phyloP scores from a whole-genome alignment of 2,329 filamentous ascomycete species.

The Alternaria novae-zelandiae region DNA sequence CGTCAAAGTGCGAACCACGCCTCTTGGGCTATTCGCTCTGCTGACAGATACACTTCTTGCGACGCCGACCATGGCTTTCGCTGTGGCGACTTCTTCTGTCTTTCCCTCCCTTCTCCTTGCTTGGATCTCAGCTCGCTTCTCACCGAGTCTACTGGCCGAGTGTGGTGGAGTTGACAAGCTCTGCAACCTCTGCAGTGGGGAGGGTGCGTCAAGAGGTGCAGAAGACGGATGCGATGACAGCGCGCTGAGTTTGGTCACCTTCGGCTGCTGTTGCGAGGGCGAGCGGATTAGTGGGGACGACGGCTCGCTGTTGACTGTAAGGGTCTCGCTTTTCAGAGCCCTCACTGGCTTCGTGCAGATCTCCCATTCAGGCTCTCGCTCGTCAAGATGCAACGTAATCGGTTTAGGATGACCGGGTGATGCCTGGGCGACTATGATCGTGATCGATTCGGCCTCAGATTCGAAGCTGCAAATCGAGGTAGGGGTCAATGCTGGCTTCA shows the following conservation, averaged over 20 bases:
- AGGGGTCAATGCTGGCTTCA: slow-evolving; percentile 30
- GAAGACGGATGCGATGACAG: slow-evolving; percentile 39
- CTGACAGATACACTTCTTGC: slow-evolving; percentile 43
- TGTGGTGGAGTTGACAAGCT: slow-evolving; percentile 25
- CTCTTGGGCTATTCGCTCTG: slow-evolving; percentile 32
- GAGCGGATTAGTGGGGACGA: slow-evolving; percentile 15
- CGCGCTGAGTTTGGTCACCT: slow-evolving; percentile 35
- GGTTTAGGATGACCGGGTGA: slow-evolving; percentile 15
- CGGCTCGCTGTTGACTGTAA: neutral
- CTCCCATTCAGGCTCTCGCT: slow-evolving; percentile 42
- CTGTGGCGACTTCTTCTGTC: neutral
- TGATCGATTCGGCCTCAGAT: slow-evolving; percentile 38
- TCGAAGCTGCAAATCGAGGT: slow-evolving; percentile 38
- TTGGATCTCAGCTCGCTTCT: slow-evolving; percentile 16
- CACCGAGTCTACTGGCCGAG: slow-evolving; percentile 20
- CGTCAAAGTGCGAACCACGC: slow-evolving; percentile 18
- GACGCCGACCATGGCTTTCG: slow-evolving; percentile 40
- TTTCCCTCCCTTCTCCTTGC: slow-evolving; percentile 8
- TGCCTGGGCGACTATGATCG: slow-evolving; percentile 30
- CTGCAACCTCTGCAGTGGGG: slow-evolving; percentile 26
- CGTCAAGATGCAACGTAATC: slow-evolving; percentile 30
- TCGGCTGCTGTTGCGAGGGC: slow-evolving; percentile 27
- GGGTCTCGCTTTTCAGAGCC: slow-evolving; percentile 16
- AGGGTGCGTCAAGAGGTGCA: slow-evolving; percentile 31
- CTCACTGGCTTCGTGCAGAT: slow-evolving; percentile 29